Evolutionary conservation across 2,329 filamentous ascomycete genomes (phyloP).

Genomic region (Penicillium janthinellum): DNA sequence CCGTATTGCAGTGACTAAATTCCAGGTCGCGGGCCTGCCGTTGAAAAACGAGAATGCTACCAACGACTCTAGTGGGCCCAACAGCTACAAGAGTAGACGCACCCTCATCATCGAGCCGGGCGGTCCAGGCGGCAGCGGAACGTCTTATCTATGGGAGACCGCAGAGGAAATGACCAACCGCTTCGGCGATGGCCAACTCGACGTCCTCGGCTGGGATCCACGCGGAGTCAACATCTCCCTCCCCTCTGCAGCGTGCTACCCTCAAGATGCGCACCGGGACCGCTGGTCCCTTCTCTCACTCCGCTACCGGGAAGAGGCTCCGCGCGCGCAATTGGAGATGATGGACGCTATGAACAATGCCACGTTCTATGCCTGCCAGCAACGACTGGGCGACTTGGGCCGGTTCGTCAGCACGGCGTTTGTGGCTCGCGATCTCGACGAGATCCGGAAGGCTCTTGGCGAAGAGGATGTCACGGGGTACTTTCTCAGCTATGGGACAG

Average conservation of each 20-base stretch:
- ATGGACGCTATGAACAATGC: conserved; percentile 22
- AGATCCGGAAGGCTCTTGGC: conserved; percentile 18
- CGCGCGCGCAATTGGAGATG: conserved; percentile 9
- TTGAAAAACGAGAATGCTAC: not conserved
- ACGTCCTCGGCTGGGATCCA: conserved; percentile 22
- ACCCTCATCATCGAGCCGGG: conserved; percentile 22
- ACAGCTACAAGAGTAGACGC: conserved; percentile 15
- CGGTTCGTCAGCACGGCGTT: conserved; percentile 21
- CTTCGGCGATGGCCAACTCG: conserved; percentile 17
- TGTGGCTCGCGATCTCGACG: conserved; percentile 20
- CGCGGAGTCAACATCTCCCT: conserved; percentile 22
- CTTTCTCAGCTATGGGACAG: conserved; percentile 22
- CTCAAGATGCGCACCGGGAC: conserved; percentile 13
- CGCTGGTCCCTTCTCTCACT: conserved; percentile 17
- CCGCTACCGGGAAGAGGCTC: conserved; percentile 16
- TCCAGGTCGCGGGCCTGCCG: conserved; percentile 18
- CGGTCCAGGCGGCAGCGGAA: conserved; percentile 21
- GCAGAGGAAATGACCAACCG: conserved; percentile 19
- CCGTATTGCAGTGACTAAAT: conserved; percentile 20
- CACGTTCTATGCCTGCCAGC: conserved; percentile 19
- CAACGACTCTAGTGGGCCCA: not conserved
- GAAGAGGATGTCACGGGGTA: conserved; percentile 20
- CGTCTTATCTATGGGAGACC: conserved; percentile 11
- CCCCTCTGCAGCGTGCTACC: conserved; percentile 16
- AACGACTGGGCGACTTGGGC: conserved; percentile 19